phyloP scores from a whole-genome alignment of 2,329 filamentous ascomycete species.

The Pseudofabraea citricarpa region DNA sequence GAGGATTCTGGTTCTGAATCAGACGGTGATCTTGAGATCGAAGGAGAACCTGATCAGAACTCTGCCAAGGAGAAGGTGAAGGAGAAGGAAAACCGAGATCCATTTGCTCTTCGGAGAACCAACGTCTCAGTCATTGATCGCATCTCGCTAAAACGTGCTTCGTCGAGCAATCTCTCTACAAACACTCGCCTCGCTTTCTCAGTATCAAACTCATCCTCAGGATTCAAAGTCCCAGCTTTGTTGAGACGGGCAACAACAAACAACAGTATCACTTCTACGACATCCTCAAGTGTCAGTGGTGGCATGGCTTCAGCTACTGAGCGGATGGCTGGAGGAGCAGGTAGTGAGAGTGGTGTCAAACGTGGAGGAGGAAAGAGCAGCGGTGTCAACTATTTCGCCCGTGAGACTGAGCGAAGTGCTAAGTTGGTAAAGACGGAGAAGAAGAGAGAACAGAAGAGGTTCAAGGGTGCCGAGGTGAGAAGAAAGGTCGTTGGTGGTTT shows the following conservation, averaged over 20 bases:
- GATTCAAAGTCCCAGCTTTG: conserved; percentile 66
- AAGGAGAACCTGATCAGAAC: conserved; percentile 44
- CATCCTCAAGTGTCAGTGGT: conserved; percentile 20
- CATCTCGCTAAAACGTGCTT: conserved; percentile 61
- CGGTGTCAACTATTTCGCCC: conserved; percentile 55
- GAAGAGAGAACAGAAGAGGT: conserved; percentile 53
- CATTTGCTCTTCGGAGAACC: conserved; percentile 32
- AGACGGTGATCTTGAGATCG: conserved; percentile 48
- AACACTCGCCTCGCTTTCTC: conserved; percentile 51
- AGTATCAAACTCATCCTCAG: conserved; percentile 31
- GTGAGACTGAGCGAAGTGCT: conserved; percentile 52
- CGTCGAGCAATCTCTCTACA: conserved; percentile 31
- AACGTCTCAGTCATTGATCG: conserved; percentile 62
- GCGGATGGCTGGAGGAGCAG: conserved; percentile 32
- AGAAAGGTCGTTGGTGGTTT: conserved; percentile 53
- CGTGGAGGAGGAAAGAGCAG: conserved; percentile 56
- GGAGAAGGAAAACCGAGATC: conserved; percentile 27
- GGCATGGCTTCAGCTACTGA: conserved; percentile 20
- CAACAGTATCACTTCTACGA: conserved; percentile 33
- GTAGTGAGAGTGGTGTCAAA: conserved; percentile 45
- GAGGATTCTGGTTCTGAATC: conserved; percentile 49
- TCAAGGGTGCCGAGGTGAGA: conserved; percentile 51
- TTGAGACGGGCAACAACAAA: conserved; percentile 71
- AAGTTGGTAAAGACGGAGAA: conserved; percentile 52
- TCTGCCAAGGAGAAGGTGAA: conserved; percentile 12